phyloP scores from a whole-genome alignment of 2,329 filamentous ascomycete species.

The Aspergillus sp. region DNA sequence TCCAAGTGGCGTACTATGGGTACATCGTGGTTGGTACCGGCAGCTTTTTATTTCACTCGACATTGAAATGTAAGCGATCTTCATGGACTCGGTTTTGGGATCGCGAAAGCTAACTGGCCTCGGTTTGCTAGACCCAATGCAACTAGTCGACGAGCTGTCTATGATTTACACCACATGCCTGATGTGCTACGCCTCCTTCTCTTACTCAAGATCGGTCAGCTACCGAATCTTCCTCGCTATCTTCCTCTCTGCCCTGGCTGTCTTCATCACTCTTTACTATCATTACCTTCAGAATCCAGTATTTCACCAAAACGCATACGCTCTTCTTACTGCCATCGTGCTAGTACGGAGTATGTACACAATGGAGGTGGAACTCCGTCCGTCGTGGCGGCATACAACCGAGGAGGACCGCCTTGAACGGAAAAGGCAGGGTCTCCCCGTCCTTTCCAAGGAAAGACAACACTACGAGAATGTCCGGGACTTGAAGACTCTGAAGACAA shows the following conservation, averaged over 20 bases:
- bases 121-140: slow-evolving; percentile 61
- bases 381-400: slow-evolving; percentile 53
- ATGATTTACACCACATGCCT: slow-evolving; percentile 73
- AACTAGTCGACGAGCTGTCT: slow-evolving; percentile 67
- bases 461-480: slow-evolving; percentile 57
- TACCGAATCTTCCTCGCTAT: slow-evolving; percentile 58
- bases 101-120: slow-evolving; percentile 21
- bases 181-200: slow-evolving; percentile 73
- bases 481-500: slow-evolving; percentile 58
- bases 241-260: slow-evolving; percentile 55
- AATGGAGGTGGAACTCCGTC: slow-evolving; percentile 68
- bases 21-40: slow-evolving; percentile 63
- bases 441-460: slow-evolving; percentile 45
- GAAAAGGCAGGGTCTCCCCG: slow-evolving; percentile 35
- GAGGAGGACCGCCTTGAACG: slow-evolving; percentile 46
- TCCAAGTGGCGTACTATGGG: slow-evolving; percentile 65
- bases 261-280: slow-evolving; percentile 77
- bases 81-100: background rate
- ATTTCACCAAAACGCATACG: slow-evolving; percentile 82
- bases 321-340: slow-evolving; percentile 67
- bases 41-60: slow-evolving; percentile 64
- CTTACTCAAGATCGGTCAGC: slow-evolving; percentile 59
- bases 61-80: slow-evolving; percentile 57
- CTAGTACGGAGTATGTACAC: slow-evolving; percentile 73
- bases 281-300: slow-evolving; percentile 77